Evolutionary conservation across 495 filamentous ascomycete species (phyloP).

Genomic region (Penicillium bialowiezense): DNA sequence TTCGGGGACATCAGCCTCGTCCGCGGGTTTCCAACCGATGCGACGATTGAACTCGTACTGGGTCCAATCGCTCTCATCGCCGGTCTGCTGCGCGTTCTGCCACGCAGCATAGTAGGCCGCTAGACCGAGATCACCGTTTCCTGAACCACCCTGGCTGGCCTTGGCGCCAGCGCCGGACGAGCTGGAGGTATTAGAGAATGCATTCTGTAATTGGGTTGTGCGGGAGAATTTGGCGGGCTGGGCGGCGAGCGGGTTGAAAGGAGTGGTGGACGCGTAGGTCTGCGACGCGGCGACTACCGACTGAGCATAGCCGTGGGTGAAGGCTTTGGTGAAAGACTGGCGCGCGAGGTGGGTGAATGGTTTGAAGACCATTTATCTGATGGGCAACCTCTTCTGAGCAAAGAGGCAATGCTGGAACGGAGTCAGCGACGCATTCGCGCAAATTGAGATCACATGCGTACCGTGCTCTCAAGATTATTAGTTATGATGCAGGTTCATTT

Average conservation of each 20-base stretch:
- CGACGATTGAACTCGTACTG: slow-evolving; percentile 84
- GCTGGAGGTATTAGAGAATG: slow-evolving; percentile 59
- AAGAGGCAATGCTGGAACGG: slow-evolving; percentile 45
- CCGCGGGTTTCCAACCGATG: slow-evolving; percentile 78
- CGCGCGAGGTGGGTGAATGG: slow-evolving; percentile 88
- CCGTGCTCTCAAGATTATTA: slow-evolving; percentile 47
- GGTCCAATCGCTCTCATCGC: slow-evolving; percentile 77
- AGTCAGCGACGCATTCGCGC: neutral
- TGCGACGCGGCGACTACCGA: slow-evolving; percentile 95
- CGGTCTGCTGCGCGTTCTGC: slow-evolving; percentile 69
- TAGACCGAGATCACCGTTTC: slow-evolving; percentile 55
- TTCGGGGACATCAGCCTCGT: slow-evolving; percentile 49
- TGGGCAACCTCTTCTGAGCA: slow-evolving; percentile 48
- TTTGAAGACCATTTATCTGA: slow-evolving; percentile 80
- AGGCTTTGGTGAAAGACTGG: slow-evolving; percentile 91
- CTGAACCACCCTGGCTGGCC: slow-evolving; percentile 39
- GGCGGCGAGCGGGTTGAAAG: slow-evolving; percentile 51
- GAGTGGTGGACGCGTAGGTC: slow-evolving; percentile 73
- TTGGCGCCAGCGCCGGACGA: slow-evolving; percentile 45
- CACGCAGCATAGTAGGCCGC: slow-evolving; percentile 88
- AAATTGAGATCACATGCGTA: slow-evolving; percentile 18
- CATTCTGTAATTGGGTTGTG: slow-evolving; percentile 68
- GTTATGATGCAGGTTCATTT: slow-evolving; percentile 62
- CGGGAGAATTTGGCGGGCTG: slow-evolving; percentile 59
- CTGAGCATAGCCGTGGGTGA: slow-evolving; percentile 96